Evolutionary conservation across 2,329 filamentous ascomycete genomes (phyloP).

Genomic region (Saccharata proteae): DNA sequence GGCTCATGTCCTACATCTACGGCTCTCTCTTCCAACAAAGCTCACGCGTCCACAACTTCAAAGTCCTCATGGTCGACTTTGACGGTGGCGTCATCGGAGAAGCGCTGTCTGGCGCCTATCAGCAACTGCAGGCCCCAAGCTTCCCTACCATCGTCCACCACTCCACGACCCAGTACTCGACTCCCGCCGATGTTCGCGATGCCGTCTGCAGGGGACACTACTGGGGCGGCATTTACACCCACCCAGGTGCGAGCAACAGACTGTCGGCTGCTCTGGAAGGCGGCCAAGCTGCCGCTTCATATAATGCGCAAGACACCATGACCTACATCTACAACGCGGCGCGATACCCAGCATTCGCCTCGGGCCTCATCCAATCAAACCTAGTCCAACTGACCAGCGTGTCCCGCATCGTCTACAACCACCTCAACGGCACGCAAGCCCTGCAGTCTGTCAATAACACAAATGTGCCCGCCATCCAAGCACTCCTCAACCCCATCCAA

Average conservation of each 20-base stretch:
- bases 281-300: conserved; percentile 17
- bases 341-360: conserved; percentile 28
- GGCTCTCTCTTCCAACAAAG: conserved; percentile 25
- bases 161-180: conserved; percentile 15
- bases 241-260: conserved; percentile 24
- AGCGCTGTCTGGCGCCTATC: conserved; percentile 21
- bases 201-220: conserved; percentile 25
- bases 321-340: conserved; percentile 35
- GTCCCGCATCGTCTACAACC: conserved; percentile 23
- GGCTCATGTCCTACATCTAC: conserved; percentile 25
- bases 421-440: conserved; percentile 20
- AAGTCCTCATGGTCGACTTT: conserved; percentile 27
- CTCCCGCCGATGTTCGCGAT: conserved; percentile 15
- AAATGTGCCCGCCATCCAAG: conserved; percentile 20
- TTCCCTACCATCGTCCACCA: conserved; percentile 24
- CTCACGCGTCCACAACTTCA: conserved; percentile 21
- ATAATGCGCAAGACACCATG: conserved; percentile 25
- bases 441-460: conserved; percentile 15
- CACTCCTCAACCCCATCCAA: conserved; percentile 28
- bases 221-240: conserved; percentile 19
- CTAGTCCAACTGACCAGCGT: conserved; percentile 20
- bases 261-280: conserved; percentile 26
- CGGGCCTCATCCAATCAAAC: conserved; percentile 20
- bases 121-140: conserved; percentile 13
- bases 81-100: conserved; percentile 24